phyloP scores from a whole-genome alignment of 139 green algal species.

The Asterochloris erici region DNA sequence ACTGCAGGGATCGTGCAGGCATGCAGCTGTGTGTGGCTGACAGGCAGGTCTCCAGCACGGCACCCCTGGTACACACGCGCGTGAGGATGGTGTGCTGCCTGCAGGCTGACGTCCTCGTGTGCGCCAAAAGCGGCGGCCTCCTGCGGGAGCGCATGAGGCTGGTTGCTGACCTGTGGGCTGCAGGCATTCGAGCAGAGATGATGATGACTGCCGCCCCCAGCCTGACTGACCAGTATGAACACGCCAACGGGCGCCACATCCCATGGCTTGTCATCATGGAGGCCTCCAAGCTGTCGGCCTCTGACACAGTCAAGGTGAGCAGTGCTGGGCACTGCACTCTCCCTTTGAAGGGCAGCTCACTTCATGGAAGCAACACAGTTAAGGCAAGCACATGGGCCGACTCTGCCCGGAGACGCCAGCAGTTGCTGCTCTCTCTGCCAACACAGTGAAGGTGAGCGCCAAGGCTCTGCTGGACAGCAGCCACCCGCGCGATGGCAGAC shows the following conservation, averaged over 20 bases:
- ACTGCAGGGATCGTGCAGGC: too few species aligned
- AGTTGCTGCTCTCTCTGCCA: background rate
- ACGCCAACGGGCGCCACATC: slow-evolving; percentile 53
- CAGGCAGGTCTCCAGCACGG: too few species aligned
- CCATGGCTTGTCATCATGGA: slow-evolving; percentile 76
- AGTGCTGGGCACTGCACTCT: background rate
- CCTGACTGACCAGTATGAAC: slow-evolving; percentile 79
- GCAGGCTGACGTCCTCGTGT: slow-evolving; percentile 76
- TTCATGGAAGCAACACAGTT: background rate
- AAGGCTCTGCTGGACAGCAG: background rate
- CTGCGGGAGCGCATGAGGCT: slow-evolving; percentile 67
- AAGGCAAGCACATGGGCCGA: background rate
- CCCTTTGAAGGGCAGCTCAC: background rate
- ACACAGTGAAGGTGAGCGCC: background rate
- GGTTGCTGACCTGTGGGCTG: slow-evolving; percentile 57
- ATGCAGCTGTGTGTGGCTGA: too few species aligned
- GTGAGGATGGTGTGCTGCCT: background rate
- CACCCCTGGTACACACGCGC: background rate
- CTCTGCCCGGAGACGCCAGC: background rate
- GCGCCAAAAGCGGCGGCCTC: slow-evolving; percentile 59
- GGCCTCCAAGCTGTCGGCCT: slow-evolving; percentile 8
- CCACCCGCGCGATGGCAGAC: background rate
- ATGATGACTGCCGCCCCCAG: slow-evolving; percentile 52
- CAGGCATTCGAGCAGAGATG: slow-evolving; percentile 65
- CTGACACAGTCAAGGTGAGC: slow-evolving; percentile 39